Base-by-base conservation (phyloP, 768 basidiomycete genomes). In the Hygrophorus russula region DNA sequence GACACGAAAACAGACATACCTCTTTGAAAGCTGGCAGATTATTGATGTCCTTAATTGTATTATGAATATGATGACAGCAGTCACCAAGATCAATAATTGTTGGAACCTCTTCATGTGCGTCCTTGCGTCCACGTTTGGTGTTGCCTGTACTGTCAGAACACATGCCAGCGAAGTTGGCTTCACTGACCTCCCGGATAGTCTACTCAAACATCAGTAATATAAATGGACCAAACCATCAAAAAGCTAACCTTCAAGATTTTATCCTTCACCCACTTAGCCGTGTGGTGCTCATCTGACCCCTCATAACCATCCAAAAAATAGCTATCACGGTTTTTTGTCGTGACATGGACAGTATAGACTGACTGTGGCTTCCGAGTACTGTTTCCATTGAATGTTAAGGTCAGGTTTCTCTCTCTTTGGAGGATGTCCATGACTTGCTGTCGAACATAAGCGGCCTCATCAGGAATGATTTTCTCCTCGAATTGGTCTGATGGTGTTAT, bases 91-190 rank as follows among this genome's bases (percentile, higher is more conserved):
- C 38, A 13, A 55, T 28, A 15, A 57, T 52, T 41, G 44, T 50
- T n/a, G n/a, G n/a, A n/a, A n/a, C n/a, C n/a, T n/a, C 3, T 50
- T 47, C 38, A 10, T 45, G 36, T 11, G 34, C 27, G 15, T 49
- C 13, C 2, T 46, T 29, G n/a, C 44, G 14, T 12, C 52, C 55
- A 1, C 39, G 33, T 24, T 31, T 18, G 4, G 50, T 55, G 29
- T 51, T 53, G 2, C 46, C 47, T 3, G 57, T 56, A 28, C 50
- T 53, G 39, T 59, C 57, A 0, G 55, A 56, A 14, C 40, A 48
- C 1, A 42, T 44, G 2, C 32, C 53, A 4, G 45, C 37, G 18
- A 51, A 56, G 1, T 28, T 38, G 12, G n/a, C 17, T 3, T 45
- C 31, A 20, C 57, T 57, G 46, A 57, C 33, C 3, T n/a, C 17